Evolutionary conservation across 306 rosid genomes (phyloP), one percentile per base, ranked within the genome.

Genomic region (Trifolium dubium): DNA sequence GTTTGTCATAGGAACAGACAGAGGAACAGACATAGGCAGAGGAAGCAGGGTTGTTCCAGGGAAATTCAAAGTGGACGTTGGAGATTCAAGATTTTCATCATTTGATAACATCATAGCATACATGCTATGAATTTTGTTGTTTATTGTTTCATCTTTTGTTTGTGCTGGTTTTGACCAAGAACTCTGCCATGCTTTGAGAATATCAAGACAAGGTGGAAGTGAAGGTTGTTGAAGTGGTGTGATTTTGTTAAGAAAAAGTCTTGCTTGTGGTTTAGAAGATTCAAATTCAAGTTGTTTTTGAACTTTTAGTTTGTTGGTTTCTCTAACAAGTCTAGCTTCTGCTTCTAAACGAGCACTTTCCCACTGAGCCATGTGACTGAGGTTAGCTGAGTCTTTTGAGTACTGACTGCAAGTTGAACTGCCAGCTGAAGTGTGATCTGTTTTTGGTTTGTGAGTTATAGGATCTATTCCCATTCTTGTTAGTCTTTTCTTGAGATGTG

Each of bases 311-410:
- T 74, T 83, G 13, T 67, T 83, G 2, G 84, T 77, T 17, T 86
- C 87, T 28, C 79, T 71, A 1, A 74, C 87, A 3, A 77, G 17
- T 13, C 89, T 77, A 0, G 87, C 83, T 63, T 86, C 87, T 0
- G 87, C 89, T 77, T 86, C 83, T 0, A 86, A 79, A 8, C 89
- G 77, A 10, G 87, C 85, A 12, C 61, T 83, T 70, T 86, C 89
- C 89, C 89, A 86, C n/a, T 86, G 87, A 18, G 85, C 89, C 81
- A 86, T 86, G 85, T 83, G 89, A 67, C 82, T 80, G 0, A 86
- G 71, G 64, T 86, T 82, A 3, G 89, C 72, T 1, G 72, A 28
- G 31, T 83, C 79, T 2, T 68, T 68, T 2, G 79, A 31, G 41
- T 60, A 60, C 35, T 28, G 63, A 28, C 9, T 37, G 8, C 31